Conservation (phyloP, 768 basidiomycete species). For the Chalciporus piperatus region DNA sequence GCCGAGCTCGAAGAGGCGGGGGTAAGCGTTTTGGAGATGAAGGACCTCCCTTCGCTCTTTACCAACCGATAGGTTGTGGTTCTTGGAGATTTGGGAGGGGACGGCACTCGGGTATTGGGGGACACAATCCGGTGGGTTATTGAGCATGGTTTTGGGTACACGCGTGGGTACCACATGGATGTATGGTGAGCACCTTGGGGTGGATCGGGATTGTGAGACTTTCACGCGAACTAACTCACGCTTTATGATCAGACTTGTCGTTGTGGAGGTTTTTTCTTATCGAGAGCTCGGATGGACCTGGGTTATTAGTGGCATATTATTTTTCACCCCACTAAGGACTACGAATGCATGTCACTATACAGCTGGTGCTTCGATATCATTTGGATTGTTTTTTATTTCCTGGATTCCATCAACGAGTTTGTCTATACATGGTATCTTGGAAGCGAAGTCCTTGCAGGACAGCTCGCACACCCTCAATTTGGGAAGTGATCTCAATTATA, state of each 20-base stretch:
- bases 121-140: background rate
- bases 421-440: no score
- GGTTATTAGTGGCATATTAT: background rate
- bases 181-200: constrained; percentile 11
- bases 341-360: background rate
- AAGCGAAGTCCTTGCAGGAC: no score
- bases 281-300: background rate
- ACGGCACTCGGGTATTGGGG: background rate
- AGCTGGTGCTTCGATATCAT: constrained; percentile 2
- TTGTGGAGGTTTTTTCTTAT: background rate
- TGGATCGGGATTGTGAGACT: background rate
- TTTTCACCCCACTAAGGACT: background rate
- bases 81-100: background rate
- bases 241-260: background rate
- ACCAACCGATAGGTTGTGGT: constrained; percentile 44
- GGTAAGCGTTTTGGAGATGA: constrained; percentile 63
- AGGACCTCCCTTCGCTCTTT: constrained; percentile 58
- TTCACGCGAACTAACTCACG: background rate
- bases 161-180: background rate
- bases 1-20: constrained; percentile 68
- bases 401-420: no score
- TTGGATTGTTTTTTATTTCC: background rate
- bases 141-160: background rate
- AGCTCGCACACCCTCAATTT: no score
- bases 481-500: no score